These are phyloP conservation scores for Rhinocladiella mackenziei DNA, from an alignment of 2,329 filamentous ascomycete species.

Conservation along the genomic window DNA sequence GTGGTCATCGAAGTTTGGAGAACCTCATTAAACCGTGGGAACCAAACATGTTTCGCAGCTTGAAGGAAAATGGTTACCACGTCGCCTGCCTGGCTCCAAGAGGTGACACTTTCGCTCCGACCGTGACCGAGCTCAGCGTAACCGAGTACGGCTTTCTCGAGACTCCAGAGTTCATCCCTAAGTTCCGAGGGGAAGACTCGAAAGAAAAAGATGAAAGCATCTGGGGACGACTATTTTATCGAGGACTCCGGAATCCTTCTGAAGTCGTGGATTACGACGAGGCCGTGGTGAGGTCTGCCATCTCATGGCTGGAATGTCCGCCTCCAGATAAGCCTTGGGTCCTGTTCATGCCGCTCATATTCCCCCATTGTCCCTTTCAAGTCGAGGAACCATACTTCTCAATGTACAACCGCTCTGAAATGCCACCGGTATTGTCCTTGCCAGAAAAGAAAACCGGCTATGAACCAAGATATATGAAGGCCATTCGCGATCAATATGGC, in stretches of 20 bases:
- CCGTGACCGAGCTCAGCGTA: conserved; percentile 44
- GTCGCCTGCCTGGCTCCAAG: conserved; percentile 41
- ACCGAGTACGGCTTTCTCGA: conserved; percentile 47
- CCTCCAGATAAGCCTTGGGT: conserved; percentile 32
- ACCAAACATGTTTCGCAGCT: conserved; percentile 44
- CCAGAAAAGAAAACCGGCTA: conserved; percentile 39
- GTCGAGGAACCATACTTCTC: conserved; percentile 49
- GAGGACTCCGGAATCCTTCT: conserved; percentile 38
- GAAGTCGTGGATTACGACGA: conserved; percentile 47
- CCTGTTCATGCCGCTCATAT: conserved; percentile 23
- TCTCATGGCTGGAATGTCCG: conserved; percentile 45
- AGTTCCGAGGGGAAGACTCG: background rate
- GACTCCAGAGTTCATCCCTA: conserved; percentile 6
- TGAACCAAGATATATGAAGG: conserved; percentile 43
- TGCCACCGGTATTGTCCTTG: conserved; percentile 24
- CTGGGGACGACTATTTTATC: conserved; percentile 33
- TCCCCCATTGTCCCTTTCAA: conserved; percentile 47
- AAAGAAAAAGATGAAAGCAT: conserved; percentile 1
- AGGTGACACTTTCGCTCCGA: conserved; percentile 42
- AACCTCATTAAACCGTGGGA: conserved; percentile 50
- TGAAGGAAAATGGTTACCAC: conserved; percentile 47
- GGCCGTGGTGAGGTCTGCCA: conserved; percentile 39
- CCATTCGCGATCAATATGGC: conserved; percentile 38
- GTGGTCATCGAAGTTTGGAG: conserved; percentile 45
- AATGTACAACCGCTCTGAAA: conserved; percentile 41